Percentiles rank a stretch among this genome's conserved stretches.
Conservation (phyloP, 2,329 filamentous ascomycete species). For the Plectosphaerella cucumerina region DNA sequence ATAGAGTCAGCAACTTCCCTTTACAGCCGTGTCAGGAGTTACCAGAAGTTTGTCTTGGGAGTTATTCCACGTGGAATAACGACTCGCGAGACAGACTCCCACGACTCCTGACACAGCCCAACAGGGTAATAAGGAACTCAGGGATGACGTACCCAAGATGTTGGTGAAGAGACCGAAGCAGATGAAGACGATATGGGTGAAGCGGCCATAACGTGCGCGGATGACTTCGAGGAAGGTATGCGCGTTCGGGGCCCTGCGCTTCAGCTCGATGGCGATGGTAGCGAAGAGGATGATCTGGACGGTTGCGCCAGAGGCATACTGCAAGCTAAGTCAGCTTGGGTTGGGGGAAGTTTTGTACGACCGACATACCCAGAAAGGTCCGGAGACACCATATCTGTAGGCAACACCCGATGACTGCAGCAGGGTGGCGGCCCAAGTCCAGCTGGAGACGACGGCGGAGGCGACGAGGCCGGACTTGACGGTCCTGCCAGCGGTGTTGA, state of each 20-base stretch:
- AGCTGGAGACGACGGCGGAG: slow-evolving; percentile 76
- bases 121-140: background rate
- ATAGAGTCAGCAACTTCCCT: slow-evolving; percentile 34
- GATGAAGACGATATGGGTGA: slow-evolving; percentile 68
- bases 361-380: slow-evolving; percentile 32
- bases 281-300: slow-evolving; percentile 88
- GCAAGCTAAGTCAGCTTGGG: slow-evolving; percentile 26
- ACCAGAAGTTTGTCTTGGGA: too few relatives aligned
- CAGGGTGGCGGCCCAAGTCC: slow-evolving; percentile 78
- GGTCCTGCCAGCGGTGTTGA: slow-evolving; percentile 73
- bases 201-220: slow-evolving; percentile 63
- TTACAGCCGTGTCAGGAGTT: background rate
- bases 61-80: too few relatives aligned
- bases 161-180: slow-evolving; percentile 75
- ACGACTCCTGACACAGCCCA: too few relatives aligned
- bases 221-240: slow-evolving; percentile 75
- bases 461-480: slow-evolving; percentile 81
- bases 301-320: slow-evolving; percentile 66
- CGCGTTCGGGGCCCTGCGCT: slow-evolving; percentile 73
- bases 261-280: slow-evolving; percentile 77
- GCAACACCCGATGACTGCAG: slow-evolving; percentile 70
- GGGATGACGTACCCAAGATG: slow-evolving; percentile 55
- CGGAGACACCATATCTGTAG: slow-evolving; percentile 63
- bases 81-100: too few relatives aligned
- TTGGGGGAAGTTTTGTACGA: too few relatives aligned